Evolutionary conservation across 805 yeast genomes (phyloP), one percentile per base, ranked within the genome.

Genomic region (Brettanomyces custersianus): DNA sequence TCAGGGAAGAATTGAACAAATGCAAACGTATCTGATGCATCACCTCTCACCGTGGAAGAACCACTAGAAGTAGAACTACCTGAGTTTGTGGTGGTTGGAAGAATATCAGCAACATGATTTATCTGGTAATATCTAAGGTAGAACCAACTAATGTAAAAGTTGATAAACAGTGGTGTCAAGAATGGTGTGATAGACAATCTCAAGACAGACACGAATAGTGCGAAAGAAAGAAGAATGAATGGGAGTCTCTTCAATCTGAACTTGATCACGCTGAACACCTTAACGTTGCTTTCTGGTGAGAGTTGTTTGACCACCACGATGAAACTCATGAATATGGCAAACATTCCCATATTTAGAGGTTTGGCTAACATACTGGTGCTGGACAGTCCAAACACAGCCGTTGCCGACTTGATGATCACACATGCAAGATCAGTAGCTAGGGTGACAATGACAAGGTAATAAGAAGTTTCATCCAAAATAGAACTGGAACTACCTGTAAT

Each of bases 11-110:
- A 85, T 47, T 80, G 80, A 22, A 79, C 77, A 42, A 88, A 67
- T 37, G 83, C 77, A 63, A 88, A 88, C 1, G 90, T 81, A 46
- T 88, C 96, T 0, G 92, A 78, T 0, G 96, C 94, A 55, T 87
- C 96, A 26, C 96, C 96, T 20, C 70, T 57, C 9, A 77, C 59
- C 18, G 66, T 52, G 23, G 46, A 35, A 51, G 45, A 21, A 20
- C 65, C 52, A 24, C 48, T 33, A 52, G 45, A 29, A 43, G 34
- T 43, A 45, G 41, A 45, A 4, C 54, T 22, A 10, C 44, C 16
- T 19, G 28, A 31, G n/a, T 46, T 33, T 10, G 46, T 19, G 66
- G 54, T 30, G 74, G 77, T 29, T 24, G 55, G 61, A 30, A 58
- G 45, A 16, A 56, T 39, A 20, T 51, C 55, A 12, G 51, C 27